phyloP scores from a whole-genome alignment of 2,329 filamentous ascomycete species.

The Fusarium zealandicum region DNA sequence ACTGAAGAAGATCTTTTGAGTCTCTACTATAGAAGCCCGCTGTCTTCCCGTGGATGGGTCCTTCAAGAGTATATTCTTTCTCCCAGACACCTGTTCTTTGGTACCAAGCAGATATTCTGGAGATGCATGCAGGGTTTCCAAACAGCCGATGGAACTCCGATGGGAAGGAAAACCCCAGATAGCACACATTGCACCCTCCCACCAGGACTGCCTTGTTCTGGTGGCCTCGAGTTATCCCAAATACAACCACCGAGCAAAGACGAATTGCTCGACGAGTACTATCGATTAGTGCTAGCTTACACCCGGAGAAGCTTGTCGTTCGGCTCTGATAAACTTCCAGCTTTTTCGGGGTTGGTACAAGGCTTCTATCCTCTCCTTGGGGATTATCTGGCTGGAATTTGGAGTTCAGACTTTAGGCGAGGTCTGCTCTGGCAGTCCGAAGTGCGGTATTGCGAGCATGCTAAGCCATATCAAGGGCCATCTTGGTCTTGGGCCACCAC shows the following conservation, averaged over 20 bases:
- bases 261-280: neutral
- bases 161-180: neutral
- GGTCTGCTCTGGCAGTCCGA: slow-evolving; percentile 2
- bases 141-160: neutral
- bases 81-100: neutral
- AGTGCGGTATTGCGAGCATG: neutral
- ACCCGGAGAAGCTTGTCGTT: neutral
- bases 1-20: too few species aligned
- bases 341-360: slow-evolving; percentile 5
- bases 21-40: neutral
- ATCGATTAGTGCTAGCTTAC: neutral
- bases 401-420: neutral
- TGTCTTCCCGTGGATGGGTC: slow-evolving; percentile 1
- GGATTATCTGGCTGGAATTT: slow-evolving; percentile 1
- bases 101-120: neutral
- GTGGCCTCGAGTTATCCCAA: neutral
- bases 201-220: neutral
- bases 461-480: neutral
- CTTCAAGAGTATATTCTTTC: slow-evolving; percentile 4
- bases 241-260: neutral
- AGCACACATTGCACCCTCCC: too few species aligned
- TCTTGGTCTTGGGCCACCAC: too few species aligned
- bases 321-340: slow-evolving; percentile 4
- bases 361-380: neutral
- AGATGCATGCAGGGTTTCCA: neutral